Conservation (phyloP, 2,329 filamentous ascomycete genomes). For the Talaromyces sp. region DNA sequence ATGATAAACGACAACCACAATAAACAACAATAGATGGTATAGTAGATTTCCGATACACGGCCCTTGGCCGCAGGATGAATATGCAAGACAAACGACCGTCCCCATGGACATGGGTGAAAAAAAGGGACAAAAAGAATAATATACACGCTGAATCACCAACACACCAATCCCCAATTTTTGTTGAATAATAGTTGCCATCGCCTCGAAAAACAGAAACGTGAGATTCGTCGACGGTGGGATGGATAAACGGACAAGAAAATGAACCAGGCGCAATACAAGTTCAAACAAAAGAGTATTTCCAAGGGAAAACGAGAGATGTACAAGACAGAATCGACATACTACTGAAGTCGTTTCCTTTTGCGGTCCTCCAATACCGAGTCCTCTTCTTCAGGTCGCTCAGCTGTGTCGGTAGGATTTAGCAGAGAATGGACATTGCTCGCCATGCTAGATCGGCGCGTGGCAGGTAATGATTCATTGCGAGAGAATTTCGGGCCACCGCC, state of each 20-base stretch:
- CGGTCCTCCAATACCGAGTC: conserved; percentile 52
- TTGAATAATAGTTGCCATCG: not conserved
- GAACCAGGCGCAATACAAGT: not conserved
- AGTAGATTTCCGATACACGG: not conserved
- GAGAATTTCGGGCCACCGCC: conserved; percentile 32
- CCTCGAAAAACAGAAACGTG: not conserved
- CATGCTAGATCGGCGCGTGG: conserved; percentile 65
- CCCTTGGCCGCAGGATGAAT: not conserved
- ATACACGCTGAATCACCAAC: conserved; percentile 1
- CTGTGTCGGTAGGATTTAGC: conserved; percentile 63
- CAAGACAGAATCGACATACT: conserved; percentile 14
- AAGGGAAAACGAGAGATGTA: not conserved
- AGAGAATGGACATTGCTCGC: conserved; percentile 63
- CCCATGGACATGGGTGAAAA: not conserved
- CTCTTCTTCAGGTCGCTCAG: conserved; percentile 60
- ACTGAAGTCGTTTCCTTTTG: conserved; percentile 55
- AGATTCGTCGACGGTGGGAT: not conserved
- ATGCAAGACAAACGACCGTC: not conserved
- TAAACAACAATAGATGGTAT: not conserved
- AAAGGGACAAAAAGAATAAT: not conserved
- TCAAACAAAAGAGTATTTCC: not conserved
- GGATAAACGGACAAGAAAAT: not conserved
- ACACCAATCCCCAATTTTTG: not conserved
- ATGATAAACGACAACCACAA: not conserved
- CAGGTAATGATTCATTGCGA: conserved; percentile 43